Evolutionary conservation across 441 rosid species (phyloP).

Genomic region (Biscutella laevigata): DNA sequence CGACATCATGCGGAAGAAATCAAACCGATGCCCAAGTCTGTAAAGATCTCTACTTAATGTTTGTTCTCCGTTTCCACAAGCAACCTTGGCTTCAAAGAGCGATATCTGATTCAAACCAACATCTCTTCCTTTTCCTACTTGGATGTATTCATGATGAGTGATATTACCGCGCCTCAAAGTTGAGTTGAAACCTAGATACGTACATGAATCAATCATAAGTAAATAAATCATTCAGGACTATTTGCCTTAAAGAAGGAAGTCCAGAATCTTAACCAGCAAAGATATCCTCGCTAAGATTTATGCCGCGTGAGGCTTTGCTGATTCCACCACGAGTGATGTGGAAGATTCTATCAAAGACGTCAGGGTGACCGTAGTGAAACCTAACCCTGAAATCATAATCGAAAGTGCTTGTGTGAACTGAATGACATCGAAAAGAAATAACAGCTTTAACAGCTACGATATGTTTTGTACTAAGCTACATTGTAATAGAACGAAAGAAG

Average conservation of each 20-base stretch:
- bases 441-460: not conserved
- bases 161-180: constrained; percentile 78
- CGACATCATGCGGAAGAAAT: constrained; percentile 93
- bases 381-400: constrained; percentile 51
- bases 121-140: constrained; percentile 97
- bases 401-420: not conserved
- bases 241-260: not conserved
- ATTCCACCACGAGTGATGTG: constrained; percentile 93
- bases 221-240: not conserved
- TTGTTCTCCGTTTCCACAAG: constrained; percentile 96
- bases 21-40: constrained; percentile 87
- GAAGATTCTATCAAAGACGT: constrained; percentile 86
- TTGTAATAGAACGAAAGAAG: constrained; percentile 5
- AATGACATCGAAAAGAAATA: not conserved
- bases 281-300: constrained; percentile 92
- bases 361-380: constrained; percentile 96
- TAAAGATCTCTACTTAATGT: constrained; percentile 82
- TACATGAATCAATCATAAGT: constrained; percentile 1
- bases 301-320: constrained; percentile 87
- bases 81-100: constrained; percentile 93
- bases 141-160: constrained; percentile 95
- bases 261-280: constrained; percentile 61
- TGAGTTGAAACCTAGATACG: constrained; percentile 69
- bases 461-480: not conserved
- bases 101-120: constrained; percentile 94